phyloP scores from a whole-genome alignment of 164 flowering plant genomes.

The Vitis cinerea region DNA sequence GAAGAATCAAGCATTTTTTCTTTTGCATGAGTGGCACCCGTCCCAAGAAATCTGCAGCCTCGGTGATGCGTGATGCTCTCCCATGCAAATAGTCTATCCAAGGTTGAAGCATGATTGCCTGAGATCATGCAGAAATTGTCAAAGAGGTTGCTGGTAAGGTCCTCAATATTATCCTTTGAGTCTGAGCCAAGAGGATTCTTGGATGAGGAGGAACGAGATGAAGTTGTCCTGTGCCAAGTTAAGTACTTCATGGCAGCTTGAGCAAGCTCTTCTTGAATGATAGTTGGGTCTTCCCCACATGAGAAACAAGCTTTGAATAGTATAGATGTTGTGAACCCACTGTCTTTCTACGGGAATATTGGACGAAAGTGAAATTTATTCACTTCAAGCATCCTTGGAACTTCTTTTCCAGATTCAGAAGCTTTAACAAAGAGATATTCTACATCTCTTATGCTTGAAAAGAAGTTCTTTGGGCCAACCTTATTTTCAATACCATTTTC shows the following conservation, averaged over 20 bases:
- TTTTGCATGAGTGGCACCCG: too few relatives aligned
- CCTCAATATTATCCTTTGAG: conserved; percentile 50
- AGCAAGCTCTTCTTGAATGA: conserved; percentile 64
- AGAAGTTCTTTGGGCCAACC: conserved; percentile 63
- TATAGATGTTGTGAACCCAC: conserved; percentile 46
- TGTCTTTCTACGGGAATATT: conserved; percentile 54
- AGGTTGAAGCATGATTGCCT: conserved; percentile 95
- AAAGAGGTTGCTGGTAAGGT: conserved; percentile 40
- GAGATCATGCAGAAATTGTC: conserved; percentile 77
- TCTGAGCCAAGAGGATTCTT: conserved; percentile 58
- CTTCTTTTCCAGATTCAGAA: conserved; percentile 87
- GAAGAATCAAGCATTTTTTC: too few relatives aligned
- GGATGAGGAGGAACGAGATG: conserved; percentile 81
- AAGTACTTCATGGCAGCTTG: conserved; percentile 60
- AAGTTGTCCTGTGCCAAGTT: conserved; percentile 90
- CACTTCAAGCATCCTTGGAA: conserved; percentile 96
- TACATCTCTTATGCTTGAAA: conserved; percentile 73
- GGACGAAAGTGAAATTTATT: conserved; percentile 82
- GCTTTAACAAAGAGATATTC: conserved; percentile 77
- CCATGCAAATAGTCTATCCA: conserved; percentile 95
- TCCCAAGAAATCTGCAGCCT: too few relatives aligned
- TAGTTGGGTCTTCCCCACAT: conserved; percentile 73
- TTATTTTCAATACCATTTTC: conserved; percentile 40
- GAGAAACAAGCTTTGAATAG: conserved; percentile 70
- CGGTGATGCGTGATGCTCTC: conserved; percentile 37